Percentiles rank a stretch among this genome's conserved stretches.
Conservation (phyloP, 352 stramenopile genomes). For the Vaucheria bursata region DNA sequence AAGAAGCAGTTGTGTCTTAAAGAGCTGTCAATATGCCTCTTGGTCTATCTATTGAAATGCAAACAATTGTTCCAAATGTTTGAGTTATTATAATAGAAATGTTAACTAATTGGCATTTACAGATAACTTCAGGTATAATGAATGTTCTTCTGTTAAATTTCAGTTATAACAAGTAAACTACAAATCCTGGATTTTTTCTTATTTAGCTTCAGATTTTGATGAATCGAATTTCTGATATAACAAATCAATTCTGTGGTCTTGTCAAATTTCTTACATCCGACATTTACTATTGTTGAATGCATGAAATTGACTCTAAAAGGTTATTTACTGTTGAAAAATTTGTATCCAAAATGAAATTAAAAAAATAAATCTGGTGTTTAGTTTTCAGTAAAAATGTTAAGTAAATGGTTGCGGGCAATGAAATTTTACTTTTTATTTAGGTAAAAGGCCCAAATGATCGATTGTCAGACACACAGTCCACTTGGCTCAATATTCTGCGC, state of each 20-base stretch:
- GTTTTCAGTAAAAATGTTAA: background rate
- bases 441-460: slow-evolving; percentile 27
- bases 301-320: background rate
- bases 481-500: slow-evolving; percentile 25
- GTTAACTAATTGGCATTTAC: no score
- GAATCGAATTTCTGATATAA: no score
- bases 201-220: no score
- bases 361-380: background rate
- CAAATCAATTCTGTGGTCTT: background rate
- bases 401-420: background rate
- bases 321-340: background rate
- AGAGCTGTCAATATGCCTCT: no score
- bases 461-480: slow-evolving; percentile 16
- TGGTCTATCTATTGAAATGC: no score
- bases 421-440: background rate
- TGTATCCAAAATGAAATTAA: background rate
- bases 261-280: background rate
- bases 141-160: no score
- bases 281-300: background rate
- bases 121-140: no score
- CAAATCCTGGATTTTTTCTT: no score
- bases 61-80: no score
- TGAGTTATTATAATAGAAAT: no score
- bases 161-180: no score
- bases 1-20: no score